phyloP scores from a whole-genome alignment of 306 rosid species.

The Sicyos baderoa region DNA sequence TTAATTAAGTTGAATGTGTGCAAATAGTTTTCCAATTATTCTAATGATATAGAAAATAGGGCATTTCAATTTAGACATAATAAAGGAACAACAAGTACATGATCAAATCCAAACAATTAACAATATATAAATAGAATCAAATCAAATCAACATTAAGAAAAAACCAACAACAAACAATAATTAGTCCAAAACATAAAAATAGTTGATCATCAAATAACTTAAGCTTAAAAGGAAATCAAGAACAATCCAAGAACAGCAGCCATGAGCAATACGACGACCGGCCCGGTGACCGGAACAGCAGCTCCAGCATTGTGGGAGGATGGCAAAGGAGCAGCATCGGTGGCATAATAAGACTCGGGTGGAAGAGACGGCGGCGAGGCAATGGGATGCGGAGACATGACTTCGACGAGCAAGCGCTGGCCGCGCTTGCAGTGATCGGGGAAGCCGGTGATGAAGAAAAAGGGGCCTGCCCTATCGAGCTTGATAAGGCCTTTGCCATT shows the following conservation, averaged over 20 bases:
- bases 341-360: conserved; percentile 21
- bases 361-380: not conserved
- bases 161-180: not conserved
- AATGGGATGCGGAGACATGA: conserved; percentile 39
- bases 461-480: conserved; percentile 58
- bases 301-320: conserved; percentile 21
- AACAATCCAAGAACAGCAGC: conserved; percentile 20
- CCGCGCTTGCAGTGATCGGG: conserved; percentile 57
- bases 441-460: conserved; percentile 70
- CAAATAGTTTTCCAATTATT: too few relatives aligned
- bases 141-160: not conserved
- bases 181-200: not conserved
- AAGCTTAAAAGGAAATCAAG: conserved; percentile 17
- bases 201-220: not conserved
- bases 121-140: too few relatives aligned
- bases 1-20: too few relatives aligned
- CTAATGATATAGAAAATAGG: too few relatives aligned
- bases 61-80: too few relatives aligned
- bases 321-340: conserved; percentile 27
- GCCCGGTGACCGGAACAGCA: conserved; percentile 17
- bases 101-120: too few relatives aligned
- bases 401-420: conserved; percentile 55
- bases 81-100: too few relatives aligned
- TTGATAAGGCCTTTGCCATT: conserved; percentile 55
- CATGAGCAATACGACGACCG: conserved; percentile 23